These are phyloP conservation scores for Colletotrichum eleusines DNA, from an alignment of 2,329 filamentous ascomycete genomes.

Conservation along the genomic window DNA sequence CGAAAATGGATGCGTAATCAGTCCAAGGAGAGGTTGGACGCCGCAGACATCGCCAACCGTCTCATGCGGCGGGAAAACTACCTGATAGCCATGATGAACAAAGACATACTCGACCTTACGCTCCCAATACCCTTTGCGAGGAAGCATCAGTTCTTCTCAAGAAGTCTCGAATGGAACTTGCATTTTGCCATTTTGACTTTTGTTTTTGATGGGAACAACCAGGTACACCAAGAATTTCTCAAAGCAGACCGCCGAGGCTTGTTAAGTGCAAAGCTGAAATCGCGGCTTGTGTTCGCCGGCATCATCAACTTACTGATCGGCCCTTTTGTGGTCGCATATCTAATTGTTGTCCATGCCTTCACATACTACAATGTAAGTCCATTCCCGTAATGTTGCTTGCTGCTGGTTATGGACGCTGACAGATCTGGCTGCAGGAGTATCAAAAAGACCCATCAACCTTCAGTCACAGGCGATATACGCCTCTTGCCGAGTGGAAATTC, in stretches of 20 bases:
- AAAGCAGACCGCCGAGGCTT: slow-evolving; percentile 83
- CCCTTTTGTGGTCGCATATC: slow-evolving; percentile 88
- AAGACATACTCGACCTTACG: slow-evolving; percentile 90
- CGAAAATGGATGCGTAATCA: slow-evolving; percentile 79
- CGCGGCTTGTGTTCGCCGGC: slow-evolving; percentile 84
- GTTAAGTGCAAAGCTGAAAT: slow-evolving; percentile 81
- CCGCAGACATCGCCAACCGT: slow-evolving; percentile 96
- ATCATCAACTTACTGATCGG: slow-evolving; percentile 88
- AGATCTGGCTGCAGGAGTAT: slow-evolving; percentile 75
- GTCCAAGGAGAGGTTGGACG: slow-evolving; percentile 93
- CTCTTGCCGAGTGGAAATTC: slow-evolving; percentile 97
- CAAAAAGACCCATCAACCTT: slow-evolving; percentile 92
- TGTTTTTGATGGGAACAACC: slow-evolving; percentile 90
- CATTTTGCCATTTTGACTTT: slow-evolving; percentile 92
- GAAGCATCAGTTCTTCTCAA: slow-evolving; percentile 85
- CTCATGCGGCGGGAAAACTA: slow-evolving; percentile 98
- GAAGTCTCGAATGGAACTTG: slow-evolving; percentile 91
- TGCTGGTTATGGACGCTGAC: background rate
- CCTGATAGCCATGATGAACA: slow-evolving; percentile 96
- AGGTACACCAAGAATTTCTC: slow-evolving; percentile 87
- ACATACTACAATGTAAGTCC: slow-evolving; percentile 86
- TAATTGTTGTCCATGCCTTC: slow-evolving; percentile 91
- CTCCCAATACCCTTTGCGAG: slow-evolving; percentile 87
- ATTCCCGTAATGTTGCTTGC: background rate
- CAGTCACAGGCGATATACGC: slow-evolving; percentile 90